Percentiles rank a stretch among this genome's conserved stretches.
Evolutionary conservation across 805 yeast genomes (phyloP).

Genomic region (Hanseniaspora meyeri): DNA sequence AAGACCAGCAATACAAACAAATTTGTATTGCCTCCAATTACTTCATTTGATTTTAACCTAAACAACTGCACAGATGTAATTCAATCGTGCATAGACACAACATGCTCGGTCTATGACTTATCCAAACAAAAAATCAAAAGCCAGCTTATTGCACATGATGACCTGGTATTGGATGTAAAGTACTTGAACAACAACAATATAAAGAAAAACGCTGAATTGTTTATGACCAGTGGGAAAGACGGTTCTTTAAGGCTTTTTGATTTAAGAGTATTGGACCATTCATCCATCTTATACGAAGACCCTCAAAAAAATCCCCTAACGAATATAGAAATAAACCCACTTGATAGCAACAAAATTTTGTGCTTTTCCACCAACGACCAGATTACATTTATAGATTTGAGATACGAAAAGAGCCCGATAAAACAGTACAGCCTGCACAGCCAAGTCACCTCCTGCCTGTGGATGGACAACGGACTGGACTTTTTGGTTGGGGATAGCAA

Average conservation of each 20-base stretch:
- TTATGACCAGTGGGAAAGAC: constrained; percentile 89
- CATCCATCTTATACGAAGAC: constrained; percentile 87
- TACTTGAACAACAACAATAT: constrained; percentile 63
- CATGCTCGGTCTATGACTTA: constrained; percentile 94
- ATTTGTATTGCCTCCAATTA: constrained; percentile 59
- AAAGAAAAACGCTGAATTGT: constrained; percentile 33
- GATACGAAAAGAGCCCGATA: constrained; percentile 9
- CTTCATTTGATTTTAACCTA: constrained; percentile 87
- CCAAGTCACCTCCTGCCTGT: constrained; percentile 1
- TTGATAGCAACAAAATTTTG: constrained; percentile 52
- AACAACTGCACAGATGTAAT: constrained; percentile 58
- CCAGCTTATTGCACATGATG: constrained; percentile 91
- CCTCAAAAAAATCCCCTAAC: constrained; percentile 43
- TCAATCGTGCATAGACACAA: constrained; percentile 85
- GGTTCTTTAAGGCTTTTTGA: constrained; percentile 91
- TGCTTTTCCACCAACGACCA: constrained; percentile 2
- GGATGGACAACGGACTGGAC: constrained; percentile 10
- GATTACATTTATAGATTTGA: constrained; percentile 3
- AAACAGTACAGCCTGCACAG: neutral
- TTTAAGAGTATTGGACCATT: constrained; percentile 75
- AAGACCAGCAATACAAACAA: constrained; percentile 28
- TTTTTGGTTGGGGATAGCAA: constrained; percentile 5
- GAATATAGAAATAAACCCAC: constrained; percentile 63
- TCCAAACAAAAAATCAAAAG: constrained; percentile 54
- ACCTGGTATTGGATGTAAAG: constrained; percentile 85